Percentiles rank a stretch among this genome's conserved stretches.
Evolutionary conservation across 768 basidiomycete species (phyloP).

Genomic region (Serpula lacrymans): DNA sequence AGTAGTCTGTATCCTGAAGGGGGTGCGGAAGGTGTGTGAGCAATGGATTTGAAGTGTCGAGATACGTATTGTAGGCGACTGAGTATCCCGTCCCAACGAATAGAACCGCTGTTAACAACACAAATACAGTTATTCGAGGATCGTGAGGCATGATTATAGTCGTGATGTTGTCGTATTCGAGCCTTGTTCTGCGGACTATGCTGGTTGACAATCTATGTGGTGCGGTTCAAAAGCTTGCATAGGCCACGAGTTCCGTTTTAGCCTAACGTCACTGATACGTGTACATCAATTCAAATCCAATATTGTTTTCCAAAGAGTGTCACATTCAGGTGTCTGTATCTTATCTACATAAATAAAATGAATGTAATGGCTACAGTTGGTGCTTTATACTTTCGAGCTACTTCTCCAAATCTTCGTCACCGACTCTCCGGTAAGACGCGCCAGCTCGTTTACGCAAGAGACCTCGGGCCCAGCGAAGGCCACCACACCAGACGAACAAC

Average conservation of each 20-base stretch:
- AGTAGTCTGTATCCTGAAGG: constrained; percentile 60
- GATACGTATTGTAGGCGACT: constrained; percentile 59
- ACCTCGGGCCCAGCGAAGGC: constrained; percentile 42
- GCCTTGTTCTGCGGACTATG: not conserved
- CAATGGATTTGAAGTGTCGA: constrained; percentile 81
- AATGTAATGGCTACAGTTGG: too few species aligned
- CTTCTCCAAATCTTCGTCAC: constrained; percentile 50
- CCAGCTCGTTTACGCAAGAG: constrained; percentile 33
- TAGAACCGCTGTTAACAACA: constrained; percentile 41
- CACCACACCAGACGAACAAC: constrained; percentile 51
- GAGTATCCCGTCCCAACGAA: constrained; percentile 66
- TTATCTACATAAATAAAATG: too few species aligned
- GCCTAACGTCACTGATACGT: too few species aligned
- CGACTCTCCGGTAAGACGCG: constrained; percentile 44
- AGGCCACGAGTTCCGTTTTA: too few species aligned
- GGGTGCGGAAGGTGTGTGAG: constrained; percentile 69
- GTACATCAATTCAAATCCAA: too few species aligned
- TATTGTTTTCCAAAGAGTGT: too few species aligned
- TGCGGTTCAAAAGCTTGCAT: too few species aligned
- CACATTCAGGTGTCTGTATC: too few species aligned
- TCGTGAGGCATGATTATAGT: too few species aligned
- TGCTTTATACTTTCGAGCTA: constrained; percentile 19
- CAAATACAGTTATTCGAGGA: not conserved
- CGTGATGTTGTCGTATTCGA: too few species aligned
- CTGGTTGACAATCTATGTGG: too few species aligned